A percentile compares a stretch with the other conserved stretches of the same genome.
These are phyloP conservation scores for Coprinopsis strossmayeri DNA, from an alignment of 768 basidiomycete species.

Conservation along the genomic window DNA sequence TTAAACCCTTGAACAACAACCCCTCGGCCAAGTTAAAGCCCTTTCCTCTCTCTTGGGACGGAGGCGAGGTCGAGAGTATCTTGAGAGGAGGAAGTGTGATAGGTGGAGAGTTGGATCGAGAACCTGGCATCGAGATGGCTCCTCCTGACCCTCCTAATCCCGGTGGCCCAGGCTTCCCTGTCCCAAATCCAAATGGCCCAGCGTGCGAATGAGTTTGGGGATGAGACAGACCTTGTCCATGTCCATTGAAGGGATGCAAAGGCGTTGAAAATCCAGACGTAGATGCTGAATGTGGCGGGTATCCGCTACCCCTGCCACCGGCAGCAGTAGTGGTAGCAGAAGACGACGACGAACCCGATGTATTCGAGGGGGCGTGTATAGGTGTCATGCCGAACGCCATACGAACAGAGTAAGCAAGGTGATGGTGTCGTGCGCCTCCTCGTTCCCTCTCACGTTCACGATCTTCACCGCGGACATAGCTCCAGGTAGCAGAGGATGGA, in stretches of 20 bases:
- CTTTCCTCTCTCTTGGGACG: slow-evolving; percentile 7
- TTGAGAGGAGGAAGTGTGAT: slow-evolving; percentile 69
- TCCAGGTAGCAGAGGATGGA: slow-evolving; percentile 30
- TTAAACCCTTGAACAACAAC: slow-evolving; percentile 14
- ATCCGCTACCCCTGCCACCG: slow-evolving; percentile 14
- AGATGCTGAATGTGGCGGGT: slow-evolving; percentile 6
- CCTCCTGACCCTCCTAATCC: slow-evolving; percentile 12
- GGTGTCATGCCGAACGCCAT: slow-evolving; percentile 92
- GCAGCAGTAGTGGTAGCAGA: slow-evolving; percentile 18
- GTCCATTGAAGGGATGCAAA: slow-evolving; percentile 2
- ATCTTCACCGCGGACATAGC: slow-evolving; percentile 20
- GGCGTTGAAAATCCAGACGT: slow-evolving; percentile 13
- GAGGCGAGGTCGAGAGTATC: slow-evolving; percentile 18
- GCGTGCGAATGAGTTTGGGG: slow-evolving; percentile 6
- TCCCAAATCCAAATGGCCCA: not conserved
- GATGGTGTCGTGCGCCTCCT: slow-evolving; percentile 38
- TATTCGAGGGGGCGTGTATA: slow-evolving; percentile 41
- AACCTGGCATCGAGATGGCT: slow-evolving; percentile 41
- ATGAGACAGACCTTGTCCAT: not conserved
- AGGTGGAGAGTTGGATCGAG: slow-evolving; percentile 62
- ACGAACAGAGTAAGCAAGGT: slow-evolving; percentile 79
- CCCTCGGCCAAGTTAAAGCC: slow-evolving; percentile 8
- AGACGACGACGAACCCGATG: slow-evolving; percentile 30
- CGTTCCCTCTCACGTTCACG: slow-evolving; percentile 17
- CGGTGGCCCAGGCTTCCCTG: slow-evolving; percentile 1